Base-by-base conservation (phyloP, 805 yeast species). In the Saccharomycopsis sp. region DNA sequence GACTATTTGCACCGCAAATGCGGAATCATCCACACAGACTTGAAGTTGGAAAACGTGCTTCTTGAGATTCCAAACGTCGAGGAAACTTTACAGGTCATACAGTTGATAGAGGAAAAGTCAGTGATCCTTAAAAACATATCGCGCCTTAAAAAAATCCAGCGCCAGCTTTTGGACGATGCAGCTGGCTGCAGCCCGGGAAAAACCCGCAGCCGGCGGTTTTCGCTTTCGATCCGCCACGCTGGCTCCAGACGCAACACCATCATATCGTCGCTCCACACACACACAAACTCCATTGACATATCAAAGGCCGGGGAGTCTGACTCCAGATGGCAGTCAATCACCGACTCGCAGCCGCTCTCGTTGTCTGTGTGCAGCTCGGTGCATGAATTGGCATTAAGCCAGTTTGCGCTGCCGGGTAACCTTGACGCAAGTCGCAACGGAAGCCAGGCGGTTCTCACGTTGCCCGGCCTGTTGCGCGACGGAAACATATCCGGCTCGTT, bases 271-370 rank as follows among this genome's bases (percentile, higher is more conserved):
- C n/a, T 23, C 9, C 24, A 24, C 16, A 24, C 37, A 4, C 15
- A 23, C n/a, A 24, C 20, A 7, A 24, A 14, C 7, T 24, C 8
- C 37, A 51, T 23, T 9, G 34, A 14, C 29, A 24, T 29, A 7
- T 29, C 12, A 2, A 51, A 21, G 14, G 34, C 16, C 24, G 15
- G n/a, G 9, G 29, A 50, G 18, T 15, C 4, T 21, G 52, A 24
- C 5, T 7, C 5, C 12, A 29, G 12, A 29, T 29, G 5, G 9
- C 37, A 29, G 37, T 72, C 91, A 23, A 85, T 91, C 53, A 88
- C 95, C 0, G 97, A 96, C 0, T 89, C 97, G 0, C 96, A 91
- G 70, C 97, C 97, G 1, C 74, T 91, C 58, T 97, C 97, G 2
- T 87, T 96, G 0, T 97, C 97, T 1, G 74, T 90, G 53, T 75